Evolutionary conservation across 1,139 yeast species (phyloP).

Genomic region (Geotrichum klebahnii): DNA sequence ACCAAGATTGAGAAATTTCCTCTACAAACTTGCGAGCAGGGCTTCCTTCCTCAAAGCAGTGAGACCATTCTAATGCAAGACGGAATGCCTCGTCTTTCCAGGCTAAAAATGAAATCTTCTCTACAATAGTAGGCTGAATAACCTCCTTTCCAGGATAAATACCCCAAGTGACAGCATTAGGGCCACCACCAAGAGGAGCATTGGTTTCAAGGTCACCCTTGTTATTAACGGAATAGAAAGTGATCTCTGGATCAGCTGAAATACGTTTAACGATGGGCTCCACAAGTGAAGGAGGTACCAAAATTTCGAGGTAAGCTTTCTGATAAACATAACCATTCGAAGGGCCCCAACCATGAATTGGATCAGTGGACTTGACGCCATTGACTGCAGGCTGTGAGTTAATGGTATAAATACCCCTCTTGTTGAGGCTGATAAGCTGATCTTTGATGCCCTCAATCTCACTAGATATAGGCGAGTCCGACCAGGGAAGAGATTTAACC

Average conservation of each 20-base stretch:
- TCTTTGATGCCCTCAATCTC: conserved; percentile 66
- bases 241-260: conserved; percentile 50
- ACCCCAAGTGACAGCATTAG: conserved; percentile 98
- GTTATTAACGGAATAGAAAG: conserved; percentile 73
- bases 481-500: conserved; percentile 84
- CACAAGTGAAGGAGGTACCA: conserved; percentile 60
- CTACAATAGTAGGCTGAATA: conserved; percentile 90
- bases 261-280: conserved; percentile 44
- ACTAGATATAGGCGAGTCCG: conserved; percentile 78
- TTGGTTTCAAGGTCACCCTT: conserved; percentile 59
- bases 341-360: conserved; percentile 93
- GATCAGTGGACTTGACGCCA: conserved; percentile 68
- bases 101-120: conserved; percentile 78
- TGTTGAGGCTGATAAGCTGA: conserved; percentile 59
- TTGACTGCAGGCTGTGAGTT: conserved; percentile 95
- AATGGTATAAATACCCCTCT: conserved; percentile 68
- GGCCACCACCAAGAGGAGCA: conserved; percentile 64
- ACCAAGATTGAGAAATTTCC: conserved; percentile 55
- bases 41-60: conserved; percentile 42
- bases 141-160: conserved; percentile 90
- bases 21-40: conserved; percentile 45
- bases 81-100: conserved; percentile 96
- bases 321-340: conserved; percentile 86
- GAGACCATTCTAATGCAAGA: conserved; percentile 76
- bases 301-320: conserved; percentile 82